phyloP scores from a whole-genome alignment of 768 basidiomycete genomes.

The Naematelia encephala region DNA sequence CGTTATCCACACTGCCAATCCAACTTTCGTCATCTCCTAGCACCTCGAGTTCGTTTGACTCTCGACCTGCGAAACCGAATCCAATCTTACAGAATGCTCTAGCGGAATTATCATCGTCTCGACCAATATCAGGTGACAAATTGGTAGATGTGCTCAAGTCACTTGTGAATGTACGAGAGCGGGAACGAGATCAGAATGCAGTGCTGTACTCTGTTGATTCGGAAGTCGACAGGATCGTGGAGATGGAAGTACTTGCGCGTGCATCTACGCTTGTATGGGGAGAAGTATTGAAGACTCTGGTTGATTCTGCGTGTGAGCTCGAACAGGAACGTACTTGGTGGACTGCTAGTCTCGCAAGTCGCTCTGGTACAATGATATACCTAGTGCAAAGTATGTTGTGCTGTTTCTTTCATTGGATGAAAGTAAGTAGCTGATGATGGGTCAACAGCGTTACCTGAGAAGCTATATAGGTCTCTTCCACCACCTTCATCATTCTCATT shows the following conservation, averaged over 20 bases:
- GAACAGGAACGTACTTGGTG: constrained; percentile 84
- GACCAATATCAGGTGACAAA: constrained; percentile 24
- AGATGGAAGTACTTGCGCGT: constrained; percentile 41
- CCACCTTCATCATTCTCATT: constrained; percentile 23
- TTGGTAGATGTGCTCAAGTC: constrained; percentile 31
- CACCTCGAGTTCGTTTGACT: neutral
- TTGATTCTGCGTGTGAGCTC: constrained; percentile 65
- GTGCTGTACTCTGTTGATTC: constrained; percentile 3
- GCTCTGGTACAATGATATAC: constrained; percentile 60
- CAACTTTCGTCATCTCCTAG: constrained; percentile 11
- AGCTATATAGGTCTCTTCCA: constrained; percentile 37
- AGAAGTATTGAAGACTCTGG: constrained; percentile 62
- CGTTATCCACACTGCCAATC: constrained; percentile 39
- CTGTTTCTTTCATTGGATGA: constrained; percentile 1
- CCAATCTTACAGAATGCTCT: constrained; percentile 30
- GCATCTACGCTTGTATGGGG: constrained; percentile 48
- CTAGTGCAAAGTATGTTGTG: constrained; percentile 69
- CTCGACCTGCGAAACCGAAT: constrained; percentile 13
- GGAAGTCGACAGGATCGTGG: constrained; percentile 32
- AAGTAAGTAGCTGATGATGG: too few relatives aligned
- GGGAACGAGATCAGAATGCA: neutral
- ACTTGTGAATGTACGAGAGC: constrained; percentile 13
- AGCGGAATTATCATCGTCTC: constrained; percentile 32
- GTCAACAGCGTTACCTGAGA: constrained; percentile 38
- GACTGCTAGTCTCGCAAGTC: constrained; percentile 66